Percentiles rank a stretch among this genome's conserved stretches.
Evolutionary conservation across 192 early-diverging fungal species (phyloP).

Genomic region (Cetraspora pellucida): DNA sequence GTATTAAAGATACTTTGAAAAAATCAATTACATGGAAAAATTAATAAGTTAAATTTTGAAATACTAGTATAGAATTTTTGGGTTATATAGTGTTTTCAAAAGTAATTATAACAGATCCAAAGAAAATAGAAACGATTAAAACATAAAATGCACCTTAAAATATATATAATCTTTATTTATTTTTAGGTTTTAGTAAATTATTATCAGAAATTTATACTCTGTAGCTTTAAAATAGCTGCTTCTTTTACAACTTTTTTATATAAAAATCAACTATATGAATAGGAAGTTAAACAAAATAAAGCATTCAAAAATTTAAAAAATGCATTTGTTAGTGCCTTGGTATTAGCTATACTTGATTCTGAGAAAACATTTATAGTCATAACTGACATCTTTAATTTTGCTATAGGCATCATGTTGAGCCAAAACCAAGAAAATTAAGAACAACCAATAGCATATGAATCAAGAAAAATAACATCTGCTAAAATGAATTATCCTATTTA

Average conservation of each 20-base stretch:
- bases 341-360: conserved; percentile 40
- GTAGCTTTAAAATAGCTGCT: conserved; percentile 36
- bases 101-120: conserved; percentile 20
- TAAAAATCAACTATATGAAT: conserved; percentile 36
- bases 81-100: conserved; percentile 35
- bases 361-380: conserved; percentile 30
- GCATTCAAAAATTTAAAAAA: conserved; percentile 36
- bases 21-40: conserved; percentile 26
- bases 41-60: conserved; percentile 37
- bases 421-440: conserved; percentile 6
- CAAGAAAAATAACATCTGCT: conserved; percentile 34
- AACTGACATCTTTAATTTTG: conserved; percentile 45
- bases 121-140: conserved; percentile 35
- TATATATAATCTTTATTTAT: conserved; percentile 32
- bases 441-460: conserved; percentile 36
- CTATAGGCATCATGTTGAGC: conserved; percentile 39
- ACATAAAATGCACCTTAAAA: conserved; percentile 35
- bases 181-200: conserved; percentile 43
- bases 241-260: conserved; percentile 37
- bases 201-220: conserved; percentile 39
- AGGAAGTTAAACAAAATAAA: background rate
- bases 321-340: conserved; percentile 18
- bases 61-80: conserved; percentile 38
- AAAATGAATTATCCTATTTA: conserved; percentile 37
- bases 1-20: conserved; percentile 34